Base-by-base conservation (phyloP, 441 rosid species). In the Breynia disticha region DNA sequence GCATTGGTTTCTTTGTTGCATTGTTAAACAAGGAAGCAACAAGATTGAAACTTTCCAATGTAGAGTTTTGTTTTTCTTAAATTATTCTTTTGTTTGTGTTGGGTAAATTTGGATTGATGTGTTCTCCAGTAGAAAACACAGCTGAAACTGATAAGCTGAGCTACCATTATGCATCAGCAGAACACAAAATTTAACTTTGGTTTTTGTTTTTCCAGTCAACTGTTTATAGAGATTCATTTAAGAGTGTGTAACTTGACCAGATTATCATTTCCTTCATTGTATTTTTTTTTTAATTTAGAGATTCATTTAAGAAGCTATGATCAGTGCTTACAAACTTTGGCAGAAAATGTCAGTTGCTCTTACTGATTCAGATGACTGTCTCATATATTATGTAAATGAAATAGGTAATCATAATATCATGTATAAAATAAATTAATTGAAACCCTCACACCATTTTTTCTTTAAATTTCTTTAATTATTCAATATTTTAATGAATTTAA, bases 191-290 rank as follows among this genome's bases (percentile, higher is more conserved):
- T 22, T 49, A 38, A 56, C 44, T 32, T 24, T 43, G 54, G 9
- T 50, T n/a, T 24, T 48, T 11, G n/a, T n/a, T n/a, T 28, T 28
- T 28, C 8, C 35, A 28, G 8, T 52, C 10, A 54, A 52, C 28
- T 59, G 71, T 64, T 35, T 3, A 59, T 64, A 59, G 60, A 61
- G 63, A 65, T 49, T 55, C 47, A 15, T 55, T 51, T 49, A 28
- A 13, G 56, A 48, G 69, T 65, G 62, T 45, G 11, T 59, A 28
- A 28, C 35, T 67, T 46, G 22, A 24, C 37, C 37, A 15, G 16
- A 50, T 21, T 14, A 22, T 55, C 17, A 16, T 15, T 54, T 46
- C 28, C 18, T 58, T 16, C 16, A 49, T 11, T 41, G 44, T 41
- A 41, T 41, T 41, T 41, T 11, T 41, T 41, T 41, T 41, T 41